Conservation (phyloP, 2,329 filamentous ascomycete genomes). For the Fusarium phyllophilum region DNA sequence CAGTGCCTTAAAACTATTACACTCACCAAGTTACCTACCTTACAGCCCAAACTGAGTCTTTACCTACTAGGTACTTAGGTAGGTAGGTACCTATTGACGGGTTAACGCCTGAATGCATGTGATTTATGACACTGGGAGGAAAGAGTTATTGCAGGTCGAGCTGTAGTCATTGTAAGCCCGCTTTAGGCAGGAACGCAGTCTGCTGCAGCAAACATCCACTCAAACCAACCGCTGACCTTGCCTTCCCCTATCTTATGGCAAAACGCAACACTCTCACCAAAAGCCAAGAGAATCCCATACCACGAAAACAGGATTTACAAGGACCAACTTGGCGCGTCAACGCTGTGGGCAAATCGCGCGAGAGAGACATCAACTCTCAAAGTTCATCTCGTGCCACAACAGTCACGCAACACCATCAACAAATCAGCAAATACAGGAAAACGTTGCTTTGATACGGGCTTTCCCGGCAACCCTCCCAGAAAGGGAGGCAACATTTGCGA, state of each 20-base stretch:
- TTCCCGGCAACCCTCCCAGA: constrained; percentile 20
- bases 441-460: background rate
- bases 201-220: background rate
- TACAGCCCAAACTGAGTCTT: background rate
- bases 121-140: background rate
- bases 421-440: background rate
- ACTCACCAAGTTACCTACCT: background rate
- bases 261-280: background rate
- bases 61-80: too few relatives aligned
- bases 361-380: background rate
- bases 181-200: background rate
- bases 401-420: constrained; percentile 19
- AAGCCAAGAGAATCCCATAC: background rate
- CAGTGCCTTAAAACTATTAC: background rate
- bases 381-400: background rate
- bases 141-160: background rate
- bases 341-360: background rate
- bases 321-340: background rate
- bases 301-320: background rate
- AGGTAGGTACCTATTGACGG: background rate
- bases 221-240: background rate
- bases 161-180: background rate
- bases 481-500: background rate
- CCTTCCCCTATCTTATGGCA: background rate
- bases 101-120: background rate